A percentile compares a stretch with the other conserved stretches of the same genome.
Evolutionary conservation across 345 rosid genomes (phyloP).

Genomic region (Aurinia saxatilis): DNA sequence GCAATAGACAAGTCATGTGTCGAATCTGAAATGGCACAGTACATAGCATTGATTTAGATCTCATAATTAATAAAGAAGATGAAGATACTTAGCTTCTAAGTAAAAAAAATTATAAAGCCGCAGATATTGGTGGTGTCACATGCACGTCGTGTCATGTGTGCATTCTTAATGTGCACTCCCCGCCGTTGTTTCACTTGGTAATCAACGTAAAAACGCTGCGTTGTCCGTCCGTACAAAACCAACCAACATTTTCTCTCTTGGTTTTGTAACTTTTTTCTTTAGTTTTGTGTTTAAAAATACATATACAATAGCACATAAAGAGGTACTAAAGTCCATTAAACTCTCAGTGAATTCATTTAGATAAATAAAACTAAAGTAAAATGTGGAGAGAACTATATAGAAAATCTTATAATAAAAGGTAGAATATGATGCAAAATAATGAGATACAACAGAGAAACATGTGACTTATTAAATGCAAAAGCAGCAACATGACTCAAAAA

Average conservation of each 20-base stretch:
- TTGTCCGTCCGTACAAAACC: conserved; percentile 20
- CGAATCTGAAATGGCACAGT: conserved; percentile 7
- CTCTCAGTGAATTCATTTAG: background rate
- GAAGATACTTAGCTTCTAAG: conserved; percentile 22
- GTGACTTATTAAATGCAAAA: conserved; percentile 29
- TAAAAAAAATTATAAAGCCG: background rate
- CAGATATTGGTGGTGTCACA: conserved; percentile 20
- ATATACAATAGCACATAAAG: background rate
- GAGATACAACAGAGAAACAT: conserved; percentile 22
- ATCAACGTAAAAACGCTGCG: background rate
- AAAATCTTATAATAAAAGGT: background rate
- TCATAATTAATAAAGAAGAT: background rate
- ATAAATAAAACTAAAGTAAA: background rate
- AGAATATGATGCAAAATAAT: conserved; percentile 8
- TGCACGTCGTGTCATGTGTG: conserved; percentile 28
- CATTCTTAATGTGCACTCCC: conserved; percentile 9
- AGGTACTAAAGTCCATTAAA: background rate
- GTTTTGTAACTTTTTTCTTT: background rate
- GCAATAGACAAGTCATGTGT: conserved; percentile 28
- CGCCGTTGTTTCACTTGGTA: conserved; percentile 23
- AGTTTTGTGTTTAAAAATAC: background rate
- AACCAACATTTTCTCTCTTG: background rate
- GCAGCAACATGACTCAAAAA: conserved; percentile 9
- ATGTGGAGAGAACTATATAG: background rate
- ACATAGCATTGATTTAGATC: conserved; percentile 26